Percentiles rank a stretch among this genome's conserved stretches.
Conservation (phyloP, 2,329 filamentous ascomycete genomes). For the Sporothrix dimorphospora region DNA sequence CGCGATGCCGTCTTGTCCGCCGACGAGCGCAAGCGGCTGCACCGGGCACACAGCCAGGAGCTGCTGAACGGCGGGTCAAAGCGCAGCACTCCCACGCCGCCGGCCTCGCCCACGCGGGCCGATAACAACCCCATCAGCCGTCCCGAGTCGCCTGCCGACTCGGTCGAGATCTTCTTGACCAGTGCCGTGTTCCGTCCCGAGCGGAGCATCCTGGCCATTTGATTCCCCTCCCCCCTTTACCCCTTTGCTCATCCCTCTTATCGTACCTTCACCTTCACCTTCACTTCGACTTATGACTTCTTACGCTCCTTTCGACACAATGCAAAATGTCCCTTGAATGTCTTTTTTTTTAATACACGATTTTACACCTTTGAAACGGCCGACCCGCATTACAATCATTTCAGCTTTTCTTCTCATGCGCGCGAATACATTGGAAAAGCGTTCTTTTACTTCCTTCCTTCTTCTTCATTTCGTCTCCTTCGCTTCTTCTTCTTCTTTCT, state of each 20-base stretch:
- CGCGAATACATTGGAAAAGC: constrained; percentile 14
- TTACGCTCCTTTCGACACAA: constrained; percentile 19
- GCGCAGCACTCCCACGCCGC: constrained; percentile 36
- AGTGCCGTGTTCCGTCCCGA: constrained; percentile 54
- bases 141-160: constrained; percentile 25
- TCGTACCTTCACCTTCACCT: no score
- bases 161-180: constrained; percentile 50
- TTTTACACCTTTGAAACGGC: constrained; percentile 19
- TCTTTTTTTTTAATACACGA: background rate
- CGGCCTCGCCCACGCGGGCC: constrained; percentile 41
- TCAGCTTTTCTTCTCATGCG: background rate
- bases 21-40: constrained; percentile 47
- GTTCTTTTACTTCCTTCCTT: background rate
- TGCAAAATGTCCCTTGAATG: background rate
- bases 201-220: constrained; percentile 30
- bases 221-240: background rate
- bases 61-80: constrained; percentile 46
- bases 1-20: constrained; percentile 37
- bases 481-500: background rate
- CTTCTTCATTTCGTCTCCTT: background rate
- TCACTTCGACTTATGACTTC: constrained; percentile 8
- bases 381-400: constrained; percentile 23
- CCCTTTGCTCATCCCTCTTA: background rate
- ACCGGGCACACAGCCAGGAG: constrained; percentile 57
- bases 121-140: constrained; percentile 33